Percentiles rank a stretch among this genome's conserved stretches.
phyloP scores from a whole-genome alignment of 495 filamentous ascomycete species.

The Lasiosphaeria ovina region DNA sequence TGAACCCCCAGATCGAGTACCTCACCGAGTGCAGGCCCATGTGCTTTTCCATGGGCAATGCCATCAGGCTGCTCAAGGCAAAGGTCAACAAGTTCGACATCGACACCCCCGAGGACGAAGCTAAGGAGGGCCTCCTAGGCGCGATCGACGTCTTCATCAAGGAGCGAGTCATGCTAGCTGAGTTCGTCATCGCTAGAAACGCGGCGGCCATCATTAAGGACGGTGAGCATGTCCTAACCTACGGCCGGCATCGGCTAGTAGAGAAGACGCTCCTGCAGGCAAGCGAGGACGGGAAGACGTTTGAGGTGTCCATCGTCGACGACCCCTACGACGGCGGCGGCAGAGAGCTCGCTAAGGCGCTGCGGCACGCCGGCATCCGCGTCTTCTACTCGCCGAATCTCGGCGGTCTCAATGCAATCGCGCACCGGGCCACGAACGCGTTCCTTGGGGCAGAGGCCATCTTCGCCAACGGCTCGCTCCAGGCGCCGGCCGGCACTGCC shows the following conservation, averaged over 20 bases:
- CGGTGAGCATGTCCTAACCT: conserved; percentile 83
- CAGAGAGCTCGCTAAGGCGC: conserved; percentile 64
- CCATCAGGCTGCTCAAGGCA: conserved; percentile 89
- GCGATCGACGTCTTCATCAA: conserved; percentile 88
- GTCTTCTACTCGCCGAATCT: conserved; percentile 76
- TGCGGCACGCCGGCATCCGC: conserved; percentile 66
- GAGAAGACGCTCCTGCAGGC: conserved; percentile 75
- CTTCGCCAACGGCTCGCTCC: conserved; percentile 85
- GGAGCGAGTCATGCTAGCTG: conserved; percentile 83
- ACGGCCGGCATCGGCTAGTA: conserved; percentile 83
- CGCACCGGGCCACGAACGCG: conserved; percentile 73
- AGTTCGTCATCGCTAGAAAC: conserved; percentile 75
- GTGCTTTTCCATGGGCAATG: conserved; percentile 91
- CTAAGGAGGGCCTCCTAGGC: conserved; percentile 71
- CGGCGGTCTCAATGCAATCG: conserved; percentile 67
- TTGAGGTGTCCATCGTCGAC: conserved; percentile 84
- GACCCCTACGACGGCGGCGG: conserved; percentile 74
- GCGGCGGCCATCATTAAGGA: conserved; percentile 67
- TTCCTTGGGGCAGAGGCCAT: conserved; percentile 87
- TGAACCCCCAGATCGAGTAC: conserved; percentile 93
- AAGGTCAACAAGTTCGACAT: conserved; percentile 84
- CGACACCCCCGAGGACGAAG: conserved; percentile 69
- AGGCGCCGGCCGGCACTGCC: conserved; percentile 83
- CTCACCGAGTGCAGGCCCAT: conserved; percentile 89
- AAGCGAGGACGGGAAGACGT: conserved; percentile 55